Conservation (phyloP, 495 filamentous ascomycete genomes). For the Podospora tetraspora region DNA sequence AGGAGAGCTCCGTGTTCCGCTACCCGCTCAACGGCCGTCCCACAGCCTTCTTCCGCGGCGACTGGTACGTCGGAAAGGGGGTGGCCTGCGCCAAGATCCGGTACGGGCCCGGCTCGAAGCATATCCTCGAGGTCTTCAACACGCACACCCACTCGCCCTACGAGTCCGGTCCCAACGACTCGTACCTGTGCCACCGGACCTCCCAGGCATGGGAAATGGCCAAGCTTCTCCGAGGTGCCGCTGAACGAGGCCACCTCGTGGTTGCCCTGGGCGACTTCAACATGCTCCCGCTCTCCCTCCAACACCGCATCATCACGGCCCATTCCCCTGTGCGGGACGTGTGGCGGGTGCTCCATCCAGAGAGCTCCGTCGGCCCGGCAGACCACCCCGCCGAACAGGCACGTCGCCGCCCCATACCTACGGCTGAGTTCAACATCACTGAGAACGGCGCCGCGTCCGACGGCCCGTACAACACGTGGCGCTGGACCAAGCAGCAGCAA, state of each 20-base stretch:
- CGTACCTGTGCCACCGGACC: constrained; percentile 81
- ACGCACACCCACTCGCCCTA: constrained; percentile 94
- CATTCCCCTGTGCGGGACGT: constrained; percentile 74
- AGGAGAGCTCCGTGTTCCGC: constrained; percentile 75
- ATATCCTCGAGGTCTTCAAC: constrained; percentile 87
- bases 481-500: constrained; percentile 65
- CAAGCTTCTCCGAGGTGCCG: constrained; percentile 80
- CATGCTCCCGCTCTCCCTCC: constrained; percentile 81
- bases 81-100: constrained; percentile 80
- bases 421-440: constrained; percentile 65
- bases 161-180: constrained; percentile 64
- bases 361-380: constrained; percentile 69
- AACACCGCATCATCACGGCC: constrained; percentile 75
- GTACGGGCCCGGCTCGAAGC: constrained; percentile 58
- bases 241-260: constrained; percentile 77
- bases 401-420: constrained; percentile 53
- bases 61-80: constrained; percentile 94
- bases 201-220: constrained; percentile 98
- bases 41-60: constrained; percentile 86
- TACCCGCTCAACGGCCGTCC: constrained; percentile 95
- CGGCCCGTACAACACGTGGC: constrained; percentile 83
- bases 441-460: constrained; percentile 88
- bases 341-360: constrained; percentile 75
- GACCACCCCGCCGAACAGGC: constrained; percentile 58
- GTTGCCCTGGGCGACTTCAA: constrained; percentile 92